These are phyloP conservation scores for Phaffomyces antillensis DNA, from an alignment of 805 yeast genomes.

Conservation along the genomic window DNA sequence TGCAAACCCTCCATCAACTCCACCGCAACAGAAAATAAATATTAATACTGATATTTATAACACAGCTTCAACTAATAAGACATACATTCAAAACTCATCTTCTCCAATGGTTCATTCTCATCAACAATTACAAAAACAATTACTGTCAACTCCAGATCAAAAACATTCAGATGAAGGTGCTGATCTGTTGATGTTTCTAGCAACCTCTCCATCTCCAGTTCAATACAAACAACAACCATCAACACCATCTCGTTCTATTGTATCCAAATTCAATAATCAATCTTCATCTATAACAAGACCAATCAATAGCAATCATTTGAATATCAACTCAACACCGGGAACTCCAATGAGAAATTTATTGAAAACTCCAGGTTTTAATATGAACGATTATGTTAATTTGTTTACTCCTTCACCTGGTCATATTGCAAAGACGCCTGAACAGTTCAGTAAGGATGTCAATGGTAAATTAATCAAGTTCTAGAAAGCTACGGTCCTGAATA, in stretches of 20 bases:
- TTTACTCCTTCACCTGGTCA: constrained; percentile 62
- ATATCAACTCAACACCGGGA: constrained; percentile 15
- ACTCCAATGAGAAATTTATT: constrained; percentile 24
- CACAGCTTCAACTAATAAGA: constrained; percentile 22
- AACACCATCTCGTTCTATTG: constrained; percentile 15
- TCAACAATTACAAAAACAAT: constrained; percentile 9
- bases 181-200: constrained; percentile 69
- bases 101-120: constrained; percentile 9
- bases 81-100: constrained; percentile 18
- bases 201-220: constrained; percentile 71
- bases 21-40: constrained; percentile 21
- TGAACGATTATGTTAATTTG: constrained; percentile 76
- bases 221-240: constrained; percentile 20
- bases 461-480: constrained; percentile 22
- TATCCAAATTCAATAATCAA: constrained; percentile 2
- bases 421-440: constrained; percentile 29
- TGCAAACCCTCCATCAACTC: constrained; percentile 19
- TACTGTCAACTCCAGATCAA: constrained; percentile 19
- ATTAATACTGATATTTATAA: constrained; percentile 19
- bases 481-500: neutral
- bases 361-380: constrained; percentile 64
- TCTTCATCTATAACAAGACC: constrained; percentile 12
- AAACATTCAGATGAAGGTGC: constrained; percentile 57
- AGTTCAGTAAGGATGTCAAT: constrained; percentile 19
- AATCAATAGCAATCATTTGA: constrained; percentile 1